A percentile compares a stretch with the other conserved stretches of the same genome.
Conservation (phyloP, 352 stramenopile genomes). For the Globisporangium uncinulatum region DNA sequence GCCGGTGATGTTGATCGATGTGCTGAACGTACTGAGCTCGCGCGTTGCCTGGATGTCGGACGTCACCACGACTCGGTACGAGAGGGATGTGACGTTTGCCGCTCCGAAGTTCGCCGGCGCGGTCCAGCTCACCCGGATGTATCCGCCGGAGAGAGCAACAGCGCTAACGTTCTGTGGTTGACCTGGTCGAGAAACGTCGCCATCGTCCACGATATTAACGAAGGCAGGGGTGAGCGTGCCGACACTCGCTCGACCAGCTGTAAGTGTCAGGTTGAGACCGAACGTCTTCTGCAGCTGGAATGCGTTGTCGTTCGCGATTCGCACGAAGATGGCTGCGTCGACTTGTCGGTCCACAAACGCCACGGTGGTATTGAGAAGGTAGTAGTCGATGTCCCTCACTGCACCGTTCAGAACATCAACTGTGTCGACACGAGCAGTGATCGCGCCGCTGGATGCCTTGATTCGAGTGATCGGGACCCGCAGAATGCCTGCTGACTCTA, state of each 20-base stretch:
- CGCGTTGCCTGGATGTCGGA: slow-evolving; percentile 10
- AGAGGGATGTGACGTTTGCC: slow-evolving; percentile 21
- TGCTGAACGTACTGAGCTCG: slow-evolving; percentile 13
- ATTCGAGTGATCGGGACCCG: slow-evolving; percentile 19
- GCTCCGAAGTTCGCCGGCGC: slow-evolving; percentile 25
- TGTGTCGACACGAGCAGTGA: slow-evolving; percentile 14
- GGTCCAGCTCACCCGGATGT: slow-evolving; percentile 24
- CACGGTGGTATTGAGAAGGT: slow-evolving; percentile 9
- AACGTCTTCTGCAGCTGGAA: slow-evolving; percentile 44
- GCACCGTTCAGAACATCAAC: slow-evolving; percentile 11
- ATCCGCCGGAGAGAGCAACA: slow-evolving; percentile 21
- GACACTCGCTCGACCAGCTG: slow-evolving; percentile 22
- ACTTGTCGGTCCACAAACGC: slow-evolving; percentile 22
- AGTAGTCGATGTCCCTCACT: slow-evolving; percentile 27
- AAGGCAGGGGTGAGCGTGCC: slow-evolving; percentile 4
- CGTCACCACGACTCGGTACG: slow-evolving; percentile 21
- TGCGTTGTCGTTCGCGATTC: slow-evolving; percentile 36
- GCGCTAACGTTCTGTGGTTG: slow-evolving; percentile 13
- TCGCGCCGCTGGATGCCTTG: slow-evolving; percentile 22
- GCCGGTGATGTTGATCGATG: slow-evolving; percentile 15
- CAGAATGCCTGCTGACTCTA: slow-evolving; percentile 20
- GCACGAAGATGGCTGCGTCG: slow-evolving; percentile 11
- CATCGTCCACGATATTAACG: slow-evolving; percentile 49
- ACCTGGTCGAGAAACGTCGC: slow-evolving; percentile 35
- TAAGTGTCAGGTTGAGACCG: slow-evolving; percentile 19